These are phyloP conservation scores for Populus trichocarpa DNA, from an alignment of 441 rosid genomes.

Conservation along the genomic window DNA sequence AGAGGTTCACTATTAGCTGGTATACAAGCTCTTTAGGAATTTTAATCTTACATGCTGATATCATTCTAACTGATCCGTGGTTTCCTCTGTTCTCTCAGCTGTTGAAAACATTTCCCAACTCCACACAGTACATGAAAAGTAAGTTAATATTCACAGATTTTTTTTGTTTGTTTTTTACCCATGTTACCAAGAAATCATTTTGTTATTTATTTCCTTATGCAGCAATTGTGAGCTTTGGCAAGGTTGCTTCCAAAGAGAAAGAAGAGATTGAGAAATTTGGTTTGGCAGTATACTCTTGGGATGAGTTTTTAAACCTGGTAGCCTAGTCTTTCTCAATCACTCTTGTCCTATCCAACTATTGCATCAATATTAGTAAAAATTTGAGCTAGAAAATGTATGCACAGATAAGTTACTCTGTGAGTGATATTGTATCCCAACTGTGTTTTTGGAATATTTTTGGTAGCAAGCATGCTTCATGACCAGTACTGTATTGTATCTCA, in stretches of 20 bases:
- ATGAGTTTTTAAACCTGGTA: conserved; percentile 77
- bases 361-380: background rate
- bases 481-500: no score
- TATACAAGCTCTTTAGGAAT: background rate
- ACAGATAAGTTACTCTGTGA: background rate
- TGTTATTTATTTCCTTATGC: conserved; percentile 24
- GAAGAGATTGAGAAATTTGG: conserved; percentile 64
- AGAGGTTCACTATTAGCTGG: background rate
- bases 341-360: background rate
- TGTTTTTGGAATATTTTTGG: background rate
- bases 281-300: conserved; percentile 70
- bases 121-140: conserved; percentile 69
- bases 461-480: background rate
- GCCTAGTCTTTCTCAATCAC: background rate
- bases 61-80: conserved; percentile 1
- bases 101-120: conserved; percentile 70
- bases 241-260: conserved; percentile 57
- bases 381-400: background rate
- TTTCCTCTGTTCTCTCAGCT: conserved; percentile 45
- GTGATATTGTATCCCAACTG: background rate
- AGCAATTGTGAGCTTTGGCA: conserved; percentile 97
- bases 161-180: conserved; percentile 3
- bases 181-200: background rate
- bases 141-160: conserved; percentile 29
- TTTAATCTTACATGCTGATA: background rate